Conservation (phyloP, 345 rosid species). For the Euphorbia pulcherrima region DNA sequence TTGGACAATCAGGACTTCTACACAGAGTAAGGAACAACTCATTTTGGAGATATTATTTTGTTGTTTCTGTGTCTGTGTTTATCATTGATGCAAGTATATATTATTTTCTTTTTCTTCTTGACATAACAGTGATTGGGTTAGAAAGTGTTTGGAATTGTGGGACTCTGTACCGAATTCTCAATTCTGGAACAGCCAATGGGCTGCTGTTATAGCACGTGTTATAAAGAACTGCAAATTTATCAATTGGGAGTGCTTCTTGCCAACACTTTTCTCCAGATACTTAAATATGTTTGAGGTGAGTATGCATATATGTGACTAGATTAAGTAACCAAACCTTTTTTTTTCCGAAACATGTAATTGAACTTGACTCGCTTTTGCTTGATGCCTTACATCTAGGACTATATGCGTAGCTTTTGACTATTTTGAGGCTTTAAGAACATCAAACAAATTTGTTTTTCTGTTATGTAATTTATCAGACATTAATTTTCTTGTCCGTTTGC, state of each 20-base stretch:
- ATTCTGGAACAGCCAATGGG: conserved; percentile 98
- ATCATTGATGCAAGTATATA: conserved; percentile 12
- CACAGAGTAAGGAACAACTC: conserved; percentile 57
- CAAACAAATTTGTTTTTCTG: background rate
- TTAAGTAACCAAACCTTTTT: background rate
- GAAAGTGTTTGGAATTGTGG: conserved; percentile 68
- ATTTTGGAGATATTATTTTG: conserved; percentile 5
- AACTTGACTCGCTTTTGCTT: background rate
- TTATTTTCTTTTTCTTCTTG: conserved; percentile 17
- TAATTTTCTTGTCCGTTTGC: background rate
- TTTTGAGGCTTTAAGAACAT: too few relatives aligned
- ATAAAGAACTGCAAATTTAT: conserved; percentile 68
- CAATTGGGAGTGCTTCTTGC: conserved; percentile 77
- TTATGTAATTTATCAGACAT: background rate
- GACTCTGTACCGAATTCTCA: conserved; percentile 92
- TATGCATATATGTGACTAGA: conserved; percentile 1
- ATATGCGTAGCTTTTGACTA: background rate
- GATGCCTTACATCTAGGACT: background rate
- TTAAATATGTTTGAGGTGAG: conserved; percentile 98
- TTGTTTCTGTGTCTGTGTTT: conserved; percentile 13
- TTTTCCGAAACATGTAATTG: background rate
- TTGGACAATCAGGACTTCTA: conserved; percentile 76
- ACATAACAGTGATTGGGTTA: conserved; percentile 69
- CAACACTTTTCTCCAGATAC: conserved; percentile 68
- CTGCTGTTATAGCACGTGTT: conserved; percentile 79